Evolutionary conservation across 495 filamentous ascomycete species (phyloP).

Genomic region (Talaromyces liani): DNA sequence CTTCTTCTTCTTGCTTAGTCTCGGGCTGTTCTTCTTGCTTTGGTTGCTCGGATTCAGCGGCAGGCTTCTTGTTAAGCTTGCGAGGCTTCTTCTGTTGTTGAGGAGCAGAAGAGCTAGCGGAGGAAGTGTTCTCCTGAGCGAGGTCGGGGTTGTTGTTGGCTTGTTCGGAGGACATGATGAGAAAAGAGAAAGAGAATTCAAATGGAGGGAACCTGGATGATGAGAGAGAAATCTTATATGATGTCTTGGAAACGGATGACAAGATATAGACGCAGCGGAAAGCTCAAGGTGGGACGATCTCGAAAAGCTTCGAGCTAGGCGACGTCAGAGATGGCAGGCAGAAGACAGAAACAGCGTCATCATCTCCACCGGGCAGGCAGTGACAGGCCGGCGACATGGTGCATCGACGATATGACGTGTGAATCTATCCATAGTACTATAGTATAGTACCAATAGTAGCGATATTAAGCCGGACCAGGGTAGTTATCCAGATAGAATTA

Average conservation of each 20-base stretch:
- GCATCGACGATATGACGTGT: not conserved
- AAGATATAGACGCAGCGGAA: not conserved
- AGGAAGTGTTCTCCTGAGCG: slow-evolving; percentile 24
- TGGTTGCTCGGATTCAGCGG: slow-evolving; percentile 11
- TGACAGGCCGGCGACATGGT: slow-evolving; percentile 14
- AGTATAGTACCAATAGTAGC: not conserved
- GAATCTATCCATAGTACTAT: not conserved
- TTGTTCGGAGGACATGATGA: slow-evolving; percentile 21
- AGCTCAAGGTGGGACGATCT: not conserved
- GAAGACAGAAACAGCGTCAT: not conserved
- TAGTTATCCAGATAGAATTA: not conserved
- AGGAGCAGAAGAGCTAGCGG: slow-evolving; percentile 16
- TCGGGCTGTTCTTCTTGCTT: slow-evolving; percentile 14
- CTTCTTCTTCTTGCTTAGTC: slow-evolving; percentile 13
- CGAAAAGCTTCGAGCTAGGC: slow-evolving; percentile 8
- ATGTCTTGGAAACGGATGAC: slow-evolving; percentile 10
- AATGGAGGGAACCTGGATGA: not conserved
- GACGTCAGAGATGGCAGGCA: slow-evolving; percentile 11
- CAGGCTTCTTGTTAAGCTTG: slow-evolving; percentile 28
- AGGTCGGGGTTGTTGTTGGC: slow-evolving; percentile 11
- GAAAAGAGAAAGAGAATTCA: slow-evolving; percentile 19
- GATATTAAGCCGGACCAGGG: not conserved
- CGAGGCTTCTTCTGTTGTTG: slow-evolving; percentile 21
- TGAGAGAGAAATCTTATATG: slow-evolving; percentile 7
- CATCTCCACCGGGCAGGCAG: not conserved